Conservation (phyloP, 306 rosid species). For the Quercus ilex region DNA sequence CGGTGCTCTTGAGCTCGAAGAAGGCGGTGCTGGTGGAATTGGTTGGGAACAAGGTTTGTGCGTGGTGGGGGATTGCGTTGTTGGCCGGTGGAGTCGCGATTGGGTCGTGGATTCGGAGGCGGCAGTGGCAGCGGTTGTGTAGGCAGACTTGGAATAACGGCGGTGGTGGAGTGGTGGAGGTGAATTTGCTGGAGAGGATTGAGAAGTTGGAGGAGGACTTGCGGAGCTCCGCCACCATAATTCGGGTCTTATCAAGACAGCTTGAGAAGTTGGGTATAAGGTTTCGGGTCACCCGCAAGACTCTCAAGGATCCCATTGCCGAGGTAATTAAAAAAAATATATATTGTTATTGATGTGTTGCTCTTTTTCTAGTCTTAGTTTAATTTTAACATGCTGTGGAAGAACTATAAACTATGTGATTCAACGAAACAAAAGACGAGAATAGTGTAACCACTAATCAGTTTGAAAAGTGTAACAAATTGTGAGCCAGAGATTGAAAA, state of each 20-base stretch:
- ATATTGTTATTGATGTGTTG: too few species aligned
- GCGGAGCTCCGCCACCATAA: conserved; percentile 43
- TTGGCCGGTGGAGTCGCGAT: conserved; percentile 47
- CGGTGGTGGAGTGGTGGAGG: conserved; percentile 45
- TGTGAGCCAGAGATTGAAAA: background rate
- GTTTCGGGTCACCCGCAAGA: conserved; percentile 65
- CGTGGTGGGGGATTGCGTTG: conserved; percentile 38
- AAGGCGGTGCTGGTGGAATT: conserved; percentile 30
- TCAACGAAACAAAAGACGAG: background rate
- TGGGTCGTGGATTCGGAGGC: conserved; percentile 69
- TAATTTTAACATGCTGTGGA: too few species aligned
- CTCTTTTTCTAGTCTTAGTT: too few species aligned
- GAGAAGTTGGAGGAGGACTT: conserved; percentile 83
- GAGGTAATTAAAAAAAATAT: conserved; percentile 43
- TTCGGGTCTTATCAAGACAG: conserved; percentile 75
- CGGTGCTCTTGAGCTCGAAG: conserved; percentile 32
- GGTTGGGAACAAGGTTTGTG: conserved; percentile 34
- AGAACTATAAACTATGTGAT: background rate
- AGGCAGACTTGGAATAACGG: conserved; percentile 17
- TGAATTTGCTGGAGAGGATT: conserved; percentile 64
- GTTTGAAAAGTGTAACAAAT: background rate
- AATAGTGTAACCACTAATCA: background rate
- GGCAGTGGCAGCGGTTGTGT: conserved; percentile 59
- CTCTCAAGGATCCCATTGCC: conserved; percentile 67
- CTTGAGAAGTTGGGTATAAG: conserved; percentile 84